A percentile compares a stretch with the other conserved stretches of the same genome.
Conservation (phyloP, 768 basidiomycete genomes). For the Pisolithus sp. region DNA sequence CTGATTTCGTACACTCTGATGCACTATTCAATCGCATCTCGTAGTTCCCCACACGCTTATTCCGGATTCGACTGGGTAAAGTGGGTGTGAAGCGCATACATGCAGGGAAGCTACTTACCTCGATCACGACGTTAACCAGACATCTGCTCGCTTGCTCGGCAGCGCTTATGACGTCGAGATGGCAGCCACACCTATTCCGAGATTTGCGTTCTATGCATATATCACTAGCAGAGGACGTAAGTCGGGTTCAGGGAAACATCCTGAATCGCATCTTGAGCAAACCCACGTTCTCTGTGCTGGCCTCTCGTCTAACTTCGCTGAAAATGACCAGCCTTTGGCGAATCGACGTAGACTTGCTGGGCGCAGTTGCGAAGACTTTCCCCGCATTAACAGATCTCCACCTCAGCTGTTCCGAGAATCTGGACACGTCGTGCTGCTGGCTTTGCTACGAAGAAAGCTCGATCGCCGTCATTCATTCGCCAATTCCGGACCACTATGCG, state of each 20-base stretch:
- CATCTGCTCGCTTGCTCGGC: constrained; percentile 13
- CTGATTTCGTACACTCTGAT: constrained; percentile 25
- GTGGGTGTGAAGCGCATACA: constrained; percentile 31
- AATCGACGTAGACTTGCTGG: constrained; percentile 46
- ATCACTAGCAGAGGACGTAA: constrained; percentile 37
- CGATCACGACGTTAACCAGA: constrained; percentile 9
- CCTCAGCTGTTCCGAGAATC: constrained; percentile 53
- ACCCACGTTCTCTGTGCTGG: constrained; percentile 21
- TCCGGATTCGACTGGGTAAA: constrained; percentile 40
- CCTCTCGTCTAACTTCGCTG: constrained; percentile 38
- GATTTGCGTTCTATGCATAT: constrained; percentile 35
- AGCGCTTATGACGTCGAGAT: constrained; percentile 16
- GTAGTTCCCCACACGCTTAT: constrained; percentile 9
- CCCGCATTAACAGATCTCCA: constrained; percentile 42
- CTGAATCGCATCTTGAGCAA: constrained; percentile 28
- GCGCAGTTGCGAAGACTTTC: constrained; percentile 40
- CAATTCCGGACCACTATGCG: constrained; percentile 46
- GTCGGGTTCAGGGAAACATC: constrained; percentile 38
- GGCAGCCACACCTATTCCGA: constrained; percentile 25
- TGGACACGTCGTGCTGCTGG: constrained; percentile 56
- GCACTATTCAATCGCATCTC: constrained; percentile 26
- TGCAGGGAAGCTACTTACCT: neutral
- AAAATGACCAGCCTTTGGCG: constrained; percentile 50
- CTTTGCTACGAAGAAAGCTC: constrained; percentile 59
- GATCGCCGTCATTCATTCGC: constrained; percentile 51